phyloP scores from a whole-genome alignment of 129 eudicot species.

The Pulicaria dysenterica region DNA sequence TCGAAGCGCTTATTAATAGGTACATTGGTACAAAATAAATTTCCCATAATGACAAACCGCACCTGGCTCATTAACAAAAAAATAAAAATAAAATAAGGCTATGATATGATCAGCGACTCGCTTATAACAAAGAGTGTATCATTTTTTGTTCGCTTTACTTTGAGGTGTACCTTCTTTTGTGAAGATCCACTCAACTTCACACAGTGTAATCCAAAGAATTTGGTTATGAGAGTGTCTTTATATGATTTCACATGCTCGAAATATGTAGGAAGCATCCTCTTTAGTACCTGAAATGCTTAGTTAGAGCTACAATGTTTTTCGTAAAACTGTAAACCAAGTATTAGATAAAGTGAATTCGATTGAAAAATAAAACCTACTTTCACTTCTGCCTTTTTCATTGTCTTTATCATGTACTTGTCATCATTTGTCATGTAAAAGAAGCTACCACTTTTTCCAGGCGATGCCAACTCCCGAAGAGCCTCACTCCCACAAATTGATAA shows the following conservation, averaged over 20 bases:
- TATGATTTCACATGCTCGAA: constrained; percentile 71
- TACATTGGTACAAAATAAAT: constrained; percentile 67
- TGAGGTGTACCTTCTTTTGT: constrained; percentile 64
- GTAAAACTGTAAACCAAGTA: constrained; percentile 7
- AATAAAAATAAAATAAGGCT: not conserved
- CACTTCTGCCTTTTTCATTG: constrained; percentile 86
- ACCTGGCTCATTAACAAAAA: constrained; percentile 50
- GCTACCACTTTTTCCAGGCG: constrained; percentile 99
- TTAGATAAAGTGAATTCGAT: not conserved
- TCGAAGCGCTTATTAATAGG: constrained; percentile 83
- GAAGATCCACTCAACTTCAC: constrained; percentile 84
- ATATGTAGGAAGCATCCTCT: constrained; percentile 90
- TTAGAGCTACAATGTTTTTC: not conserved
- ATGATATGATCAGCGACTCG: constrained; percentile 1
- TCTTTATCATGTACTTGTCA: constrained; percentile 92
- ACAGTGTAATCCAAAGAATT: constrained; percentile 85
- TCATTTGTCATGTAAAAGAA: constrained; percentile 92
- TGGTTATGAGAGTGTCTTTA: constrained; percentile 78
- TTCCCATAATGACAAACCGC: constrained; percentile 91
- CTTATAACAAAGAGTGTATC: not conserved
- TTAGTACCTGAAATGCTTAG: constrained; percentile 58
- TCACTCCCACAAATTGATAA: constrained; percentile 86
- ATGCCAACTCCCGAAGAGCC: constrained; percentile 92
- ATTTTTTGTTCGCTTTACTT: not conserved
- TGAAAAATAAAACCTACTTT: constrained; percentile 55